A percentile compares a stretch with the other conserved stretches of the same genome.
These are phyloP conservation scores for Austropuccinia psidii DNA, from an alignment of 1,284 basidiomycete species.

Conservation along the genomic window DNA sequence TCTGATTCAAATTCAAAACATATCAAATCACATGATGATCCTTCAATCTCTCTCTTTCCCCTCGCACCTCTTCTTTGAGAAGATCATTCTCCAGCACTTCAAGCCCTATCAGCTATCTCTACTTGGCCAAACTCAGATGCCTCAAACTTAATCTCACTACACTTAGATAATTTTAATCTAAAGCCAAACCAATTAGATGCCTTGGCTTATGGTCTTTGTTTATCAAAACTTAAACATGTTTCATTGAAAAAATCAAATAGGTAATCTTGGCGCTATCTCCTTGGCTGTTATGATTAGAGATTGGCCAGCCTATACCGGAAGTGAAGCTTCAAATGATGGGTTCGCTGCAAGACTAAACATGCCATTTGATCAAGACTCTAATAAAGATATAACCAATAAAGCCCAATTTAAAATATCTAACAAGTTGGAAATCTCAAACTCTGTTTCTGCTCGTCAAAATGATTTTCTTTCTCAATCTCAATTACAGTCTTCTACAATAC, in stretches of 20 bases:
- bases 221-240: conserved; percentile 72
- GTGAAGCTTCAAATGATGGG: conserved; percentile 42
- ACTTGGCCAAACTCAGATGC: neutral
- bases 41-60: conserved; percentile 9
- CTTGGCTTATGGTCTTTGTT: conserved; percentile 64
- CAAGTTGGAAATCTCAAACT: conserved; percentile 11
- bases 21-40: too few relatives aligned
- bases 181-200: conserved; percentile 1
- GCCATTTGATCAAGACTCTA: too few relatives aligned
- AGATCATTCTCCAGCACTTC: conserved; percentile 12
- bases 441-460: conserved; percentile 24
- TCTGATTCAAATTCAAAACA: too few relatives aligned
- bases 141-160: conserved; percentile 24
- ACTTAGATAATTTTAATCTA: conserved; percentile 12
- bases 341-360: neutral
- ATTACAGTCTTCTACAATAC: neutral
- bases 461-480: conserved; percentile 1
- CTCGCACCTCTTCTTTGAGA: conserved; percentile 29
- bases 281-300: conserved; percentile 92
- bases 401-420: too few relatives aligned
- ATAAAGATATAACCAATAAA: too few relatives aligned
- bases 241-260: conserved; percentile 77
- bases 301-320: conserved; percentile 74
- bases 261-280: conserved; percentile 70
- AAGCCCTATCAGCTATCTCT: conserved; percentile 25